Evolutionary conservation across 495 filamentous ascomycete genomes (phyloP).

Genomic region (Cairneyella variabilis): DNA sequence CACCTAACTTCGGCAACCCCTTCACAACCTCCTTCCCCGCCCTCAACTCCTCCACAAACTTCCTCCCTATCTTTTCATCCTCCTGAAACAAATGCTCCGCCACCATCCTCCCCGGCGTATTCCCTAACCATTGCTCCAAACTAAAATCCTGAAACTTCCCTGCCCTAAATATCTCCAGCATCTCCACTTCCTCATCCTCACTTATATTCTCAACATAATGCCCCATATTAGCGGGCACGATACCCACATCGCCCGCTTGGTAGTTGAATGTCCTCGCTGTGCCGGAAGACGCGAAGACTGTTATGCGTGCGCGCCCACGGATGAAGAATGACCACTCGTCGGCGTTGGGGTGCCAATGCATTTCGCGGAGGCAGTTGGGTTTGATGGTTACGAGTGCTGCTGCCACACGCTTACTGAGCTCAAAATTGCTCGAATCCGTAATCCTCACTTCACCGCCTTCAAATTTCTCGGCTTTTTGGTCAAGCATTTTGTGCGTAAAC

Average conservation of each 20-base stretch:
- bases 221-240: constrained; percentile 59
- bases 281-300: constrained; percentile 56
- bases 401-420: constrained; percentile 53
- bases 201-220: constrained; percentile 76
- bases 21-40: constrained; percentile 14
- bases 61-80: constrained; percentile 9
- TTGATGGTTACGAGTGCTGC: constrained; percentile 61
- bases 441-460: background rate
- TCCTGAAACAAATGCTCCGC: constrained; percentile 37
- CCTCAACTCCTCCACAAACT: constrained; percentile 14
- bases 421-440: constrained; percentile 56
- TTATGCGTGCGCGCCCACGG: constrained; percentile 62
- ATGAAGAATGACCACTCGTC: constrained; percentile 82
- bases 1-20: too few species aligned
- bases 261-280: constrained; percentile 71
- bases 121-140: constrained; percentile 53
- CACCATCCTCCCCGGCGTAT: constrained; percentile 58
- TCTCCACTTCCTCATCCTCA: too few species aligned
- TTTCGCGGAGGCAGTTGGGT: constrained; percentile 69
- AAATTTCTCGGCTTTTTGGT: background rate
- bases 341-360: constrained; percentile 74
- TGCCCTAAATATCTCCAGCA: constrained; percentile 67
- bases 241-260: constrained; percentile 65
- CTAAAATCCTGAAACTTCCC: constrained; percentile 42
- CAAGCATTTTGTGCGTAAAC: constrained; percentile 11